Evolutionary conservation across 73 alveolate species (phyloP).

Genomic region (Uronychia binucleata): DNA sequence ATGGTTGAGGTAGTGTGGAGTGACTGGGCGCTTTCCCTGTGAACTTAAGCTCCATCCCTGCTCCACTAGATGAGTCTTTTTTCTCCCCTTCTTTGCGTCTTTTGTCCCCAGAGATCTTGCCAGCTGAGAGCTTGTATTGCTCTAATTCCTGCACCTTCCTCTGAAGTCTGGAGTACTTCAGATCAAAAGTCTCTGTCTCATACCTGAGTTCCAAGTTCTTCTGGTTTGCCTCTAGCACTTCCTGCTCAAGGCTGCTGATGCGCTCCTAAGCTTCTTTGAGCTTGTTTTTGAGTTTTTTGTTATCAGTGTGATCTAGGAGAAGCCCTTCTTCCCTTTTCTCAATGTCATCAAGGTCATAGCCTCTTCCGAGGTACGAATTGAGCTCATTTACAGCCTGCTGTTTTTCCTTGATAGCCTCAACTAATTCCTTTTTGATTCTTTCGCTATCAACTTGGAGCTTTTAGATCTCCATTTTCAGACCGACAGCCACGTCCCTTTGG

Average conservation of each 20-base stretch:
- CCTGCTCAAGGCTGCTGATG: slow-evolving; percentile 29
- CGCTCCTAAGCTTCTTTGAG: slow-evolving; percentile 15
- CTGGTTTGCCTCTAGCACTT: slow-evolving; percentile 34
- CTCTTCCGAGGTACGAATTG: slow-evolving; percentile 9
- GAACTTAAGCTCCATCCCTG: no score
- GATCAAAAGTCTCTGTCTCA: slow-evolving; percentile 47
- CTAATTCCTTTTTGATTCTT: not conserved
- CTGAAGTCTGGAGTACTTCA: slow-evolving; percentile 32
- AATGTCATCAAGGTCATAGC: slow-evolving; percentile 34
- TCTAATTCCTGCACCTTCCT: slow-evolving; percentile 37
- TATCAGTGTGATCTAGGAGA: not conserved
- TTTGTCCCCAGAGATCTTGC: not conserved
- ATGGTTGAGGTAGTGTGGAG: not conserved
- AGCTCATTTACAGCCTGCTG: not conserved
- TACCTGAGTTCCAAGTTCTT: slow-evolving; percentile 31
- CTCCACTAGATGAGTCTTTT: no score
- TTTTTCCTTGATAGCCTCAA: not conserved
- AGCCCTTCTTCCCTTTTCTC: slow-evolving; percentile 40
- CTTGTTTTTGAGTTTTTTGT: slow-evolving; percentile 42
- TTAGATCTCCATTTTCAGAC: slow-evolving; percentile 28
- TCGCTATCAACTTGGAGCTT: slow-evolving; percentile 27
- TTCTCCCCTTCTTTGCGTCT: not conserved
- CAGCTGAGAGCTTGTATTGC: not conserved
- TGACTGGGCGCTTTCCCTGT: not conserved
- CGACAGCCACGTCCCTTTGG: slow-evolving; percentile 7